Evolutionary conservation across 257 asterid species (phyloP), one percentile per base, ranked within the genome.

Genomic region (Linaria vulgaris): DNA sequence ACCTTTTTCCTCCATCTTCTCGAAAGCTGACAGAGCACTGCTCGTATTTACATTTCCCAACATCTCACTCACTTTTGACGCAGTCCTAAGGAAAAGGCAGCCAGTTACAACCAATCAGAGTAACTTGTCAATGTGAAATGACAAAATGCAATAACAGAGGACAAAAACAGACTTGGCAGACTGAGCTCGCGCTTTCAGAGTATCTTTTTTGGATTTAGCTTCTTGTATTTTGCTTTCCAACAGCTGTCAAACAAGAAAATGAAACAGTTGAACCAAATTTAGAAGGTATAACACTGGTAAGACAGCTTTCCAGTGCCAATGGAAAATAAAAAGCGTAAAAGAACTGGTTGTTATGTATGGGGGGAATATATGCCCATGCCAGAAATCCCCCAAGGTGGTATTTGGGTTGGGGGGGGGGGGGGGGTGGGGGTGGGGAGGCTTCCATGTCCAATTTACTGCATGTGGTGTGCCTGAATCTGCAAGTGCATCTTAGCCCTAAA

Each of bases 1-100:
- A 87, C 99, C 99, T 81, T 90, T 94, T 73, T 90, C 99, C 77
- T 94, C 99, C 99, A 94, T 94, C 83, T 88, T 90, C 78, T 90
- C 99, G 39, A 94, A 94, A 44, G 96, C 99, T 21, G 99, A 90
- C 64, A 94, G 85, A 63, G 99, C 95, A 44, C 96, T 94, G 80
- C 97, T 90, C 39, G 99, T 94, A 64, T 94, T 87, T 59, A 94
- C 95, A 66, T 90, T 94, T 20, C 97, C 99, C 84, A 94, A 69
- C 97, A 90, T 87, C 79, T 94, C 99, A 56, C 82, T 85, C 59
- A 94, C 97, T 86, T 90, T 94, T 58, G 90, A 78, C 38, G 99
- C 83, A 72, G 99, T 94, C 86, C 99, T 94, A 66, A 51, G 74
- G 76, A 63, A 70, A 62, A 70, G 34, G 44, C n/a, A 23, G 59